Evolutionary conservation across 1,284 basidiomycete species (phyloP).

Genomic region (Boletus sp.): DNA sequence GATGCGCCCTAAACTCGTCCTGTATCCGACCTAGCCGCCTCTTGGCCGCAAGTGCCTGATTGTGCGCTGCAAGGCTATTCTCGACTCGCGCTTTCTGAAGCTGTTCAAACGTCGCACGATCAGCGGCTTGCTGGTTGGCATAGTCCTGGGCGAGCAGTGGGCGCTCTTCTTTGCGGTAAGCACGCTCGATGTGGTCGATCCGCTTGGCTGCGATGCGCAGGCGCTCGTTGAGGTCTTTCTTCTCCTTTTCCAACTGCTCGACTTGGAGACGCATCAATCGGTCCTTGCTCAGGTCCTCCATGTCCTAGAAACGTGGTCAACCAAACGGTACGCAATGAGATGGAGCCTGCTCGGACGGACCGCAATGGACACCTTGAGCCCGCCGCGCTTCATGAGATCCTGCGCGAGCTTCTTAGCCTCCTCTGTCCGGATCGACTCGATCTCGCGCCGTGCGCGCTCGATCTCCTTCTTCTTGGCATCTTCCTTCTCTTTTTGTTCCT

Average conservation of each 20-base stretch:
- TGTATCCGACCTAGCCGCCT: conserved; percentile 71
- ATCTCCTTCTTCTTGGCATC: conserved; percentile 70
- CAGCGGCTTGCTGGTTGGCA: conserved; percentile 76
- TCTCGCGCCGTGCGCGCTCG: conserved; percentile 78
- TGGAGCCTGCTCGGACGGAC: conserved; percentile 41
- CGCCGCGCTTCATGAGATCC: conserved; percentile 80
- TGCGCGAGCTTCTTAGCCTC: conserved; percentile 91
- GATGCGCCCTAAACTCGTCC: conserved; percentile 67
- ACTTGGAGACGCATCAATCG: conserved; percentile 91
- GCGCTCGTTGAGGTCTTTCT: conserved; percentile 82
- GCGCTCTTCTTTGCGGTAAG: conserved; percentile 91
- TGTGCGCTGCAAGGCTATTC: conserved; percentile 58
- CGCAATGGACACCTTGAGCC: conserved; percentile 81
- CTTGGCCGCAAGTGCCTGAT: conserved; percentile 77
- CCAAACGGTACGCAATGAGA: conserved; percentile 1
- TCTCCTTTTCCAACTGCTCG: conserved; percentile 95
- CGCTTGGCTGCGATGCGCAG: conserved; percentile 86
- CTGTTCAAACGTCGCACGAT: conserved; percentile 67
- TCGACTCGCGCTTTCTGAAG: conserved; percentile 64
- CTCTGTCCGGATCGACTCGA: conserved; percentile 78
- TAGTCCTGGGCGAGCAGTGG: conserved; percentile 88
- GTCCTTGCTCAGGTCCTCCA: conserved; percentile 84
- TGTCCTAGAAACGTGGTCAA: conserved; percentile 46
- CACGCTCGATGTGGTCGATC: conserved; percentile 94
- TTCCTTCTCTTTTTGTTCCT: conserved; percentile 62